phyloP scores from a whole-genome alignment of 441 rosid species.

The Metrosideros polymorpha region DNA sequence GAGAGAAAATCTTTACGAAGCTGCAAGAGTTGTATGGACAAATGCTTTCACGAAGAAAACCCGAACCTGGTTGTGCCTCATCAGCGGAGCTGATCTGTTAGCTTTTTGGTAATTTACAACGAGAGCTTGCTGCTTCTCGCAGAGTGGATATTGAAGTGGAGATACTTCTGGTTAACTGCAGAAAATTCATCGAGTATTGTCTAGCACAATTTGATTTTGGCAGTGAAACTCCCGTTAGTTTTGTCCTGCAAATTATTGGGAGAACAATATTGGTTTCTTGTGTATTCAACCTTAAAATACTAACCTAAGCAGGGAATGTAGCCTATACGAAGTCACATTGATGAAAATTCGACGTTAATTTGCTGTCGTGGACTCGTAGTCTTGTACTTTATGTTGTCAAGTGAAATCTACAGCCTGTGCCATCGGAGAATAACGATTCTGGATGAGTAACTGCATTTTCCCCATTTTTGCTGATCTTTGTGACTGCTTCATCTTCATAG shows the following conservation, averaged over 20 bases:
- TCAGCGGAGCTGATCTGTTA: neutral
- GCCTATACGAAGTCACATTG: neutral
- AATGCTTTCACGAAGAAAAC: slow-evolving; percentile 6
- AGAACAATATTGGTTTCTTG: neutral
- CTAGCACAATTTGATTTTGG: neutral
- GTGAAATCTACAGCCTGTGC: neutral
- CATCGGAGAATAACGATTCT: neutral
- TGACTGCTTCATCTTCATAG: neutral
- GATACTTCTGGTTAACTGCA: neutral
- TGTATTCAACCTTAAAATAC: neutral
- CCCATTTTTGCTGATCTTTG: neutral
- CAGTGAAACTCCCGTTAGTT: neutral
- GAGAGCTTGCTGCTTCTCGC: neutral
- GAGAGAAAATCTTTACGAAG: slow-evolving; percentile 13
- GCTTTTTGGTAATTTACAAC: neutral
- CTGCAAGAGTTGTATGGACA: slow-evolving; percentile 17
- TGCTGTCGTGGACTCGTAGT: neutral
- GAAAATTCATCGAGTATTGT: neutral
- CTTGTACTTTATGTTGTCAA: neutral
- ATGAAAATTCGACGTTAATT: no score
- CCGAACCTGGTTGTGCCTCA: neutral
- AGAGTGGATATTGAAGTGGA: neutral
- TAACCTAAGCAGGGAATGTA: neutral
- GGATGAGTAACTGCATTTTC: neutral
- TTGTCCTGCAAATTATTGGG: neutral